Evolutionary conservation across 2,329 filamentous ascomycete genomes (phyloP).

Genomic region (Colletotrichum lupini): DNA sequence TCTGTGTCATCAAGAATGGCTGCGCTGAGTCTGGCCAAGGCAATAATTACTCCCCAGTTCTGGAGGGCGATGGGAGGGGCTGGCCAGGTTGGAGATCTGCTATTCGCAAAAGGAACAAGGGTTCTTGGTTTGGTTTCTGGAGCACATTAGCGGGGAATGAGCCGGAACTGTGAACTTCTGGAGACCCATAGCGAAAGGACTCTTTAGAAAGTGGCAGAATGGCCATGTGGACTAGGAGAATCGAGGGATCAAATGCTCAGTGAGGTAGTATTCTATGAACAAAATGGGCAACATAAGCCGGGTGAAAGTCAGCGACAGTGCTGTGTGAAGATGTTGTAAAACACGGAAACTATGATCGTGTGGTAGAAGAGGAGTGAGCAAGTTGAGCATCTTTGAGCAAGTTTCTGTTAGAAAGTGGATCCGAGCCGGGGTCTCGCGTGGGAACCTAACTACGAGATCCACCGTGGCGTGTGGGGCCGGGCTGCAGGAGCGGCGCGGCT

Average conservation of each 20-base stretch:
- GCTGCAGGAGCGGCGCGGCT: conserved; percentile 21
- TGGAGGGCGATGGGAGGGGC: background rate
- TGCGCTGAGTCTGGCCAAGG: background rate
- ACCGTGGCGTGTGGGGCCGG: background rate
- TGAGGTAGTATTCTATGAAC: too few relatives aligned
- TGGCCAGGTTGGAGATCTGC: background rate
- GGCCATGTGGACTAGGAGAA: background rate
- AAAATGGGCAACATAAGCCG: too few relatives aligned
- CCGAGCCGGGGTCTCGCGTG: background rate
- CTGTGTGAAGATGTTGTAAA: background rate
- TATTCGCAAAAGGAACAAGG: background rate
- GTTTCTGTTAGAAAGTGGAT: conserved; percentile 41
- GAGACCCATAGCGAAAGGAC: background rate
- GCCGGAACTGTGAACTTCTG: background rate
- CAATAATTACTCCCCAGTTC: background rate
- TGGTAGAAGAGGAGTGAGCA: conserved; percentile 8
- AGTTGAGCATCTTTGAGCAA: conserved; percentile 52
- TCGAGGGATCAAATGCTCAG: background rate
- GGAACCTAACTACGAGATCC: background rate
- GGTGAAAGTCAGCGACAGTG: too few relatives aligned
- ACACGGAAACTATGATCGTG: background rate
- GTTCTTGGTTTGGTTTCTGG: background rate
- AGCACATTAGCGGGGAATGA: background rate
- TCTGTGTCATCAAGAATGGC: conserved; percentile 11
- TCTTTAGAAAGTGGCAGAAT: background rate